Conservation (phyloP, 148 eudicot species). For the Amaranthus cruentus region DNA sequence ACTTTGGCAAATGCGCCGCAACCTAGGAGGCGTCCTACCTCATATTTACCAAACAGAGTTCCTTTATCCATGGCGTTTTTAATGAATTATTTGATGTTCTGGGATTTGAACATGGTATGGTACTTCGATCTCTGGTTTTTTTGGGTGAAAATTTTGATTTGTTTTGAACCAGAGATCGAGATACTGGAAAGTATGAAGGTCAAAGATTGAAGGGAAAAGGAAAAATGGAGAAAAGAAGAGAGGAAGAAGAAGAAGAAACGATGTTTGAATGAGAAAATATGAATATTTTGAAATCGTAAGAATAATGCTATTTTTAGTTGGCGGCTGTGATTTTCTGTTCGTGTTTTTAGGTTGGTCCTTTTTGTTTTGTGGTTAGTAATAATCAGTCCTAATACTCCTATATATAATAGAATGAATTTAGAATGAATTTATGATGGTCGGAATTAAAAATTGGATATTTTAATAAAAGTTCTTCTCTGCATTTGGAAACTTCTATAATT, state of each 20-base stretch:
- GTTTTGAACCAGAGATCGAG: not conserved
- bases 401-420: too few relatives aligned
- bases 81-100: not conserved
- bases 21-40: slow-evolving; percentile 59
- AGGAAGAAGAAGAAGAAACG: not conserved
- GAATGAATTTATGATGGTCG: too few relatives aligned
- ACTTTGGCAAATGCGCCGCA: slow-evolving; percentile 77
- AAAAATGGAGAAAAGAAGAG: not conserved
- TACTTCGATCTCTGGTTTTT: not conserved
- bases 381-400: too few relatives aligned
- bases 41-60: slow-evolving; percentile 52
- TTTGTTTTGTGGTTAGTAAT: too few relatives aligned
- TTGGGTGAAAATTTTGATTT: not conserved
- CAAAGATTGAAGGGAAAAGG: not conserved
- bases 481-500: too few relatives aligned
- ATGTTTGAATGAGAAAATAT: not conserved
- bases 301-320: too few relatives aligned
- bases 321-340: too few relatives aligned
- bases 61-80: not conserved
- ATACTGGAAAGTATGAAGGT: not conserved
- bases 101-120: too few relatives aligned
- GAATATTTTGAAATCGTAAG: too few relatives aligned
- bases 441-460: too few relatives aligned
- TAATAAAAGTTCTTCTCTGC: too few relatives aligned
- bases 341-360: too few relatives aligned